Percentiles rank a stretch among this genome's conserved stretches.
phyloP scores from a whole-genome alignment of 2,329 filamentous ascomycete species.

The Annulohypoxylon truncatum region DNA sequence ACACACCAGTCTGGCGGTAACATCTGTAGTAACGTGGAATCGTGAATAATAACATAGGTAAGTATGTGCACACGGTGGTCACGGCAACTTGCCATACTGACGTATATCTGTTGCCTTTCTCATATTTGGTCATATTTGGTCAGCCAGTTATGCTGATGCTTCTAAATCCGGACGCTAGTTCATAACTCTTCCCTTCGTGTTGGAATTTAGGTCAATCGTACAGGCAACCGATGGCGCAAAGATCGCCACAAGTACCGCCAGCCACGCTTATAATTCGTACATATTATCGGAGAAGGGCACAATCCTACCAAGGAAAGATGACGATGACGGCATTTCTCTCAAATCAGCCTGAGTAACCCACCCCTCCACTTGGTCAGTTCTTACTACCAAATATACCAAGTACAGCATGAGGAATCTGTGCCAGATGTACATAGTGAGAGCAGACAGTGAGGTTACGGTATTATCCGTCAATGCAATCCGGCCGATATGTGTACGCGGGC shows the following conservation, averaged over 20 bases:
- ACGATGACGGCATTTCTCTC: slow-evolving; percentile 31
- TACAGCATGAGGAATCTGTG: slow-evolving; percentile 24
- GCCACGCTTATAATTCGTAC: slow-evolving; percentile 30
- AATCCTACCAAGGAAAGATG: slow-evolving; percentile 26
- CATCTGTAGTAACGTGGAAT: neutral
- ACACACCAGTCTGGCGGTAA: slow-evolving; percentile 14
- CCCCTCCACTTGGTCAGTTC: neutral
- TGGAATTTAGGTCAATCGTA: slow-evolving; percentile 25
- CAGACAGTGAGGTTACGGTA: slow-evolving; percentile 30
- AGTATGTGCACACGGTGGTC: slow-evolving; percentile 10
- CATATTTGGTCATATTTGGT: slow-evolving; percentile 25
- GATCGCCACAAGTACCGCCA: slow-evolving; percentile 36
- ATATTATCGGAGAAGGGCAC: slow-evolving; percentile 23
- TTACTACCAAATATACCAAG: no score
- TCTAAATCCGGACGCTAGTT: slow-evolving; percentile 28
- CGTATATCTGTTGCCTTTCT: slow-evolving; percentile 20
- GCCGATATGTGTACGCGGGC: slow-evolving; percentile 1
- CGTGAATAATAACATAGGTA: slow-evolving; percentile 4
- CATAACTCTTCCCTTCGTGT: slow-evolving; percentile 31
- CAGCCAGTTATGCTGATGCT: slow-evolving; percentile 21
- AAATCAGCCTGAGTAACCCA: slow-evolving; percentile 35
- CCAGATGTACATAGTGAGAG: slow-evolving; percentile 10
- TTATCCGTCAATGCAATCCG: slow-evolving; percentile 18
- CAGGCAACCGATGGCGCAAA: slow-evolving; percentile 34
- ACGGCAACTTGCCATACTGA: slow-evolving; percentile 32